Evolutionary conservation across 78 protist genomes (phyloP).

Genomic region (Speleostelium caveatum): DNA sequence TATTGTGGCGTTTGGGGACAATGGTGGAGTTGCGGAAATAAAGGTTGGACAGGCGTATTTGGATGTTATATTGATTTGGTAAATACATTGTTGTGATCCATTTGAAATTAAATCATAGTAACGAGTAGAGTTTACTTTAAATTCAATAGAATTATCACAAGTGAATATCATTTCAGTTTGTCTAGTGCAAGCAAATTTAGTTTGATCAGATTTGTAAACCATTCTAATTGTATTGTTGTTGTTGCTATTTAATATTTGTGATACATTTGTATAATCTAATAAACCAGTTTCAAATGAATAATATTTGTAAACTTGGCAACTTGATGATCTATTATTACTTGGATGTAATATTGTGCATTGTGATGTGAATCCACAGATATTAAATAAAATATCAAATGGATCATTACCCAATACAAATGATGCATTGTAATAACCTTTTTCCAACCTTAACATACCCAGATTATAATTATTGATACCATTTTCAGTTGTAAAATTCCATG

Average conservation of each 20-base stretch:
- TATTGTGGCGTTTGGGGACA: not conserved
- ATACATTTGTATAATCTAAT: not conserved
- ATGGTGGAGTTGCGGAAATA: not conserved
- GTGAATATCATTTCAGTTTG: not conserved
- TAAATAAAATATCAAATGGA: too few relatives aligned
- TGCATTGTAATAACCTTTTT: not conserved
- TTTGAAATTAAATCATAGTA: not conserved
- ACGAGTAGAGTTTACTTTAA: not conserved
- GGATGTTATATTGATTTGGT: not conserved
- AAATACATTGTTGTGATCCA: not conserved
- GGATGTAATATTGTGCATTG: not conserved
- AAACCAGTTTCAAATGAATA: not conserved
- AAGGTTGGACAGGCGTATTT: not conserved
- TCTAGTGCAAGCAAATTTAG: not conserved
- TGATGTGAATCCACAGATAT: not conserved
- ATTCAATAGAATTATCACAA: not conserved
- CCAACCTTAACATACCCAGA: not conserved
- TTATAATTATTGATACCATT: not conserved
- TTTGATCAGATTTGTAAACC: not conserved
- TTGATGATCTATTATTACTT: not conserved
- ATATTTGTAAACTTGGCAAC: not conserved
- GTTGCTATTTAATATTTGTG: too few relatives aligned
- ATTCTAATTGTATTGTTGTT: not conserved
- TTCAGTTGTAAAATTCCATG: not conserved
- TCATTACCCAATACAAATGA: not conserved